Evolutionary conservation across 371 early-diverging fungal genomes (phyloP).

Genomic region (Rhizomucor pusillus): DNA sequence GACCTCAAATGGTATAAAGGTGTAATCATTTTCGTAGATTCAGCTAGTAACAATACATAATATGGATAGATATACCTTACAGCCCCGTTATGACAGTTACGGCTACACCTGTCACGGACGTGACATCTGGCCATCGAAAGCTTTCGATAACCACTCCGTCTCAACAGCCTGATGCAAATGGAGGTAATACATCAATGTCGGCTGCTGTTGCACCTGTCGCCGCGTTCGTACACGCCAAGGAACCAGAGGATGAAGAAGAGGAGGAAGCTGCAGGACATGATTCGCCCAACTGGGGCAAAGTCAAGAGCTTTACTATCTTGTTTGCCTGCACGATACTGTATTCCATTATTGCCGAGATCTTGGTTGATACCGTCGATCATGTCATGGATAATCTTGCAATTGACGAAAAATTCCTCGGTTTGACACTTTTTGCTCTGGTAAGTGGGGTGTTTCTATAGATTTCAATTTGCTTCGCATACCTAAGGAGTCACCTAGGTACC

Average conservation of each 20-base stretch:
- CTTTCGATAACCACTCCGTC: not conserved
- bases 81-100: not conserved
- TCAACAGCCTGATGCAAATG: not conserved
- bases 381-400: conserved; percentile 65
- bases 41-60: too few relatives aligned
- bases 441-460: not conserved
- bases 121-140: too few relatives aligned
- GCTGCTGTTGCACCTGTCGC: conserved; percentile 6
- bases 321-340: conserved; percentile 83
- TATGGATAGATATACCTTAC: conserved; percentile 1
- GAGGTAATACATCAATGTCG: not conserved
- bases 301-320: conserved; percentile 78
- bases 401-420: conserved; percentile 86
- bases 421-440: conserved; percentile 91
- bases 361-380: conserved; percentile 76
- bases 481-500: conserved; percentile 53
- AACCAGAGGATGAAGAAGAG: conserved; percentile 56
- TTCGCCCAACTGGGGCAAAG: conserved; percentile 89
- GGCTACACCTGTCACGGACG: not conserved
- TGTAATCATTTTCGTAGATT: too few relatives aligned
- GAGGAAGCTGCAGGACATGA: conserved; percentile 82
- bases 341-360: conserved; percentile 83
- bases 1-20: too few relatives aligned
- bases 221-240: conserved; percentile 31
- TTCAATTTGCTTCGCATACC: not conserved